A percentile compares a stretch with the other conserved stretches of the same genome.
Conservation (phyloP, 1,139 yeast species). For the Pichia sp. region DNA sequence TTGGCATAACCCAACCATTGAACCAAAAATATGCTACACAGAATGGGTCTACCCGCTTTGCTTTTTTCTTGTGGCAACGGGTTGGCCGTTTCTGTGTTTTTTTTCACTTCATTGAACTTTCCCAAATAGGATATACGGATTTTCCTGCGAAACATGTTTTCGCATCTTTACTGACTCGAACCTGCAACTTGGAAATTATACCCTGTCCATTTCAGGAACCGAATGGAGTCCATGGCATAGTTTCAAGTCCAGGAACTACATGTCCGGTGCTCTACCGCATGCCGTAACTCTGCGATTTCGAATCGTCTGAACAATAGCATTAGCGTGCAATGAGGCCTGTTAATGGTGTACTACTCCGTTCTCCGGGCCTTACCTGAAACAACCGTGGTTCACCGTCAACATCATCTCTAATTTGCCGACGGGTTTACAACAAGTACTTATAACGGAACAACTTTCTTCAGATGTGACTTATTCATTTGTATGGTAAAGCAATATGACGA, state of each 20-base stretch:
- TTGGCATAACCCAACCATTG: no score
- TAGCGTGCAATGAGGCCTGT: background rate
- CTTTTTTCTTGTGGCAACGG: background rate
- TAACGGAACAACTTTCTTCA: background rate
- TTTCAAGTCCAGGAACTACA: background rate
- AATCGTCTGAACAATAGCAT: background rate
- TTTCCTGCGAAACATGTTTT: slow-evolving; percentile 1
- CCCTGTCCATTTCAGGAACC: background rate
- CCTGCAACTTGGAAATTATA: background rate
- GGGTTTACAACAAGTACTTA: background rate
- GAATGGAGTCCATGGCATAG: background rate
- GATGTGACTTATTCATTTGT: background rate
- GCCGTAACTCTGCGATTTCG: background rate
- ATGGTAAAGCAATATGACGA: background rate
- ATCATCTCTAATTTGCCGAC: background rate
- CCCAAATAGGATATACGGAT: slow-evolving; percentile 14
- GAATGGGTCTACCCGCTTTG: background rate
- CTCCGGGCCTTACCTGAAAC: background rate
- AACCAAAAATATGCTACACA: no score
- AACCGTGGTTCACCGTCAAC: background rate
- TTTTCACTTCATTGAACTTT: slow-evolving; percentile 3
- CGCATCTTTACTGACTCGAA: background rate
- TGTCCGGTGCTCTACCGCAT: background rate
- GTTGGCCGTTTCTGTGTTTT: slow-evolving; percentile 19
- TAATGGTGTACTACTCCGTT: background rate